phyloP scores from a whole-genome alignment of 129 eudicot genomes.

The Helianthus tuberosus region DNA sequence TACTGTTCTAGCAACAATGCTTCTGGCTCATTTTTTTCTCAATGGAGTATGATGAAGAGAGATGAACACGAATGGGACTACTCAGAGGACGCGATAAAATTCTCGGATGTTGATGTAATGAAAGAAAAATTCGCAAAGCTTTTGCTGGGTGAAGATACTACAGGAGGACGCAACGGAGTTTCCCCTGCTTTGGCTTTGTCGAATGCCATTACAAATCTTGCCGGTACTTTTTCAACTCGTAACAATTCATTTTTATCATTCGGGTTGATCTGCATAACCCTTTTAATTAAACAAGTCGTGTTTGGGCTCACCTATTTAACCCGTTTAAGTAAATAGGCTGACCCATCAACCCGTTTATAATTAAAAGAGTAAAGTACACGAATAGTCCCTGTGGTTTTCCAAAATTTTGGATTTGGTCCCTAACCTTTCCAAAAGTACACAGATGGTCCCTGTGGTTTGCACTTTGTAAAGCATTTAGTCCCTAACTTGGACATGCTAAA shows the following conservation, averaged over 20 bases:
- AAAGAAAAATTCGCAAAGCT: slow-evolving; percentile 85
- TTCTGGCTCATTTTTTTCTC: slow-evolving; percentile 66
- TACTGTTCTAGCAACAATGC: slow-evolving; percentile 82
- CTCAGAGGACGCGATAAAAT: slow-evolving; percentile 48
- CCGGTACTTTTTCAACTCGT: slow-evolving; percentile 46
- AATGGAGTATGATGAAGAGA: slow-evolving; percentile 61
- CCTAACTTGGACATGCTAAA: too few species aligned
- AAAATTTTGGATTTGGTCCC: too few species aligned
- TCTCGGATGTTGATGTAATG: slow-evolving; percentile 65
- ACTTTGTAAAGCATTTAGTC: too few species aligned
- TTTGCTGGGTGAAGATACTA: slow-evolving; percentile 85
- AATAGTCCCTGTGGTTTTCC: too few species aligned
- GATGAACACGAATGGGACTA: slow-evolving; percentile 68
- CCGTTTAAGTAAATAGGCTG: neutral
- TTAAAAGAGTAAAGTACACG: neutral
- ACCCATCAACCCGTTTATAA: neutral
- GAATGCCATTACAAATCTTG: slow-evolving; percentile 78
- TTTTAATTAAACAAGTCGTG: neutral
- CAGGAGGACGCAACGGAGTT: slow-evolving; percentile 79
- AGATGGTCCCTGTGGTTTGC: too few species aligned
- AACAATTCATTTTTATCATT: neutral
- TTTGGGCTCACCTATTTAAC: neutral
- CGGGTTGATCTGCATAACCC: neutral
- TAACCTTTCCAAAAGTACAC: too few species aligned
- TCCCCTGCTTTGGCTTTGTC: slow-evolving; percentile 82